Evolutionary conservation across 768 basidiomycete genomes (phyloP).

Genomic region (Mycena haematopus): DNA sequence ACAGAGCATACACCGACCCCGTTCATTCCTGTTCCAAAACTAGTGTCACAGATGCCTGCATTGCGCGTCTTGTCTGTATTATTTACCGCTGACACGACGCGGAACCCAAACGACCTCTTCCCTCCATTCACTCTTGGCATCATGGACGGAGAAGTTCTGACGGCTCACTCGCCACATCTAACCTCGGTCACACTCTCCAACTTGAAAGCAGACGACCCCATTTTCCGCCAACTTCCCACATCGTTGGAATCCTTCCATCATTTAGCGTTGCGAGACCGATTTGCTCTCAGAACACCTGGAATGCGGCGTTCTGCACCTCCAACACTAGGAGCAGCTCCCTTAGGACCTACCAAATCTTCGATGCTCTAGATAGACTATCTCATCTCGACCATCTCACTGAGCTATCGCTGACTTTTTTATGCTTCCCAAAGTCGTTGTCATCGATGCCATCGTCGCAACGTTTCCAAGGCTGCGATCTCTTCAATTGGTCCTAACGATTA

Average conservation of each 20-base stretch:
- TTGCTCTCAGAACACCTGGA: not conserved
- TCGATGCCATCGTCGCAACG: not conserved
- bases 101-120: not conserved
- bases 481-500: not conserved
- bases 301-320: not conserved
- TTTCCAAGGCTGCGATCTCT: not conserved
- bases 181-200: not conserved
- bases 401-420: not conserved
- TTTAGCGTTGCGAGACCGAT: not conserved
- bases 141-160: too few relatives aligned
- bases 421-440: not conserved
- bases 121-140: not conserved
- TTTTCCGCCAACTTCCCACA: not conserved
- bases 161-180: too few relatives aligned
- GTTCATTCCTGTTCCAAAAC: not conserved
- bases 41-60: not conserved
- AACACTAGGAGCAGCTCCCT: not conserved
- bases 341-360: not conserved
- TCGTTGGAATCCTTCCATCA: not conserved
- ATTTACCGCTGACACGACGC: not conserved
- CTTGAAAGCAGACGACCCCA: not conserved
- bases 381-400: not conserved
- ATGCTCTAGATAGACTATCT: not conserved
- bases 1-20: not conserved
- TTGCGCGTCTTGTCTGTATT: not conserved